Base-by-base conservation (phyloP, 2,329 filamentous ascomycete species). In the Trichophyton schoenleinii region DNA sequence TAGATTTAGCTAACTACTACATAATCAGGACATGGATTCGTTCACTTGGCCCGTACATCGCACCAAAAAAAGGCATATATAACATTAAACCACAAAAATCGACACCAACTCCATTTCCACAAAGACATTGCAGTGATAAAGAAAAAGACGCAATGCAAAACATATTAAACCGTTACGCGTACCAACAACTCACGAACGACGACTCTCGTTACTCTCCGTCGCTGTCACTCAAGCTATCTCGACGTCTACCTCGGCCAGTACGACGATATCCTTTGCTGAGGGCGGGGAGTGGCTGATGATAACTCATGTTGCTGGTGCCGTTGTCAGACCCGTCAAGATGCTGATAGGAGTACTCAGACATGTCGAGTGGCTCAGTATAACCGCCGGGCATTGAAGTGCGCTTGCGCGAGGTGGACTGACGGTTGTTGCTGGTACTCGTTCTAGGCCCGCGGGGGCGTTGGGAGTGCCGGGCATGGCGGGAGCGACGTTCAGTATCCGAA, bases 241-340 rank as follows among this genome's bases (percentile, higher is more conserved):
- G 74, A 52, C 79, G 70, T 18, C 73, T 71, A 42, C 77, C 73
- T n/a, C 69, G 67, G 11, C 68, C 68, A 41, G 73, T 71, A 31
- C 73, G 72, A 9, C 74, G 70, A 60, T 76, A 76, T 8, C 73
- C 74, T 64, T 74, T 73, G 62, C 75, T 80, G 66, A 83, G 65
- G 0, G 79, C 80, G 0, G 82, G 81, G 57, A 84, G 80, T 7
- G 81, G 77, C 70, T 82, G 81, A 28, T 79, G 78, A 66, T 84
- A 84, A 57, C 74, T 76, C 70, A 80, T 82, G 11, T 79, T 81
- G 8, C 80, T 79, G 0, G 74, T 73, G 3, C 73, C 74, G 2
- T 75, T 70, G 25, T 78, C 74, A 0, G 73, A 65, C 5, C 63
- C 70, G 13, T 72, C 74, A 1, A 75, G 71, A 20, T 74, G 73